Conservation (phyloP, 495 filamentous ascomycete species). For the Oidiodendron maius region DNA sequence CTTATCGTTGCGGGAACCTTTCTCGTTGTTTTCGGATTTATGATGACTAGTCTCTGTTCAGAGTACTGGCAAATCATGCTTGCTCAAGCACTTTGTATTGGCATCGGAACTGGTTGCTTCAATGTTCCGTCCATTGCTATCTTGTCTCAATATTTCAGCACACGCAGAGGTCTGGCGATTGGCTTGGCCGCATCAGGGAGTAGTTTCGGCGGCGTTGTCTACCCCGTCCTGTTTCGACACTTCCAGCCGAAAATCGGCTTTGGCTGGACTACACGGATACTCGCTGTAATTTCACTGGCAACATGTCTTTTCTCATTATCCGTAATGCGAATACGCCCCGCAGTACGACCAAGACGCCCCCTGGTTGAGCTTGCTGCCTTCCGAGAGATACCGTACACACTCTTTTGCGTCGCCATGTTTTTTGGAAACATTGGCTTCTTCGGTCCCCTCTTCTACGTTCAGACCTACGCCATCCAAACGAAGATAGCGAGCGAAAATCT, state of each 20-base stretch:
- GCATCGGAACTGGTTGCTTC: conserved; percentile 63
- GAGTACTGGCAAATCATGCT: conserved; percentile 59
- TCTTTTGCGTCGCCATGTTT: conserved; percentile 44
- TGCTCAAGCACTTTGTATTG: conserved; percentile 54
- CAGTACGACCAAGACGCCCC: conserved; percentile 45
- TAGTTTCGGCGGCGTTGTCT: conserved; percentile 50
- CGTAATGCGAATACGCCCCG: conserved; percentile 54
- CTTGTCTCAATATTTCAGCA: conserved; percentile 62
- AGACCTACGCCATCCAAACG: conserved; percentile 46
- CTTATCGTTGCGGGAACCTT: conserved; percentile 50
- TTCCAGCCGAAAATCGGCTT: conserved; percentile 59
- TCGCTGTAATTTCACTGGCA: conserved; percentile 59
- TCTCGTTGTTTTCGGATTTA: conserved; percentile 58
- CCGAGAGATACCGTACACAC: conserved; percentile 44
- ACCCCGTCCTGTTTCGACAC: conserved; percentile 58
- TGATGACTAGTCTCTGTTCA: conserved; percentile 58
- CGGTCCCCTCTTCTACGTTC: conserved; percentile 60
- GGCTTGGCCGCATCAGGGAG: conserved; percentile 30
- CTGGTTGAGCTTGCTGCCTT: conserved; percentile 42
- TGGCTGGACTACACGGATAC: conserved; percentile 60
- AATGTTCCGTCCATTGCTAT: conserved; percentile 63
- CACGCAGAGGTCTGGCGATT: conserved; percentile 53
- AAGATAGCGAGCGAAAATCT: conserved; percentile 34
- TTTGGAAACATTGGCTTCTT: conserved; percentile 65
- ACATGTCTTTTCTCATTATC: conserved; percentile 56